Percentiles rank a stretch among this genome's conserved stretches.
These are phyloP conservation scores for Globisporangium mamillatum DNA, from an alignment of 352 stramenopile genomes.

Conservation along the genomic window DNA sequence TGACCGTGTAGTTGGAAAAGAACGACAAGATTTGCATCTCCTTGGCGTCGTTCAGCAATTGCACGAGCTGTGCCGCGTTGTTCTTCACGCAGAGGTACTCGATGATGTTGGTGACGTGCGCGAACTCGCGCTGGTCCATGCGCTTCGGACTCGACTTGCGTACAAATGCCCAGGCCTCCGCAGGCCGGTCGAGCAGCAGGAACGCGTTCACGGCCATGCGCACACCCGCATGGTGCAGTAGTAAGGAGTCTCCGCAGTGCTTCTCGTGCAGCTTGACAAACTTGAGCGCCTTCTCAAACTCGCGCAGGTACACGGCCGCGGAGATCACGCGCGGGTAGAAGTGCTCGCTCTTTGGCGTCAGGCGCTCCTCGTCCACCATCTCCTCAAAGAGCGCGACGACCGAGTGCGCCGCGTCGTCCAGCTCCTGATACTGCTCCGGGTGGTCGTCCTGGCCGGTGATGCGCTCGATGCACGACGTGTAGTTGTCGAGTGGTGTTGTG, in stretches of 20 bases:
- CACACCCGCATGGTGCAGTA: constrained; percentile 38
- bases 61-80: constrained; percentile 28
- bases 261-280: constrained; percentile 36
- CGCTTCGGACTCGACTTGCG: constrained; percentile 22
- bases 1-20: constrained; percentile 36
- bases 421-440: constrained; percentile 40
- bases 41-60: constrained; percentile 33
- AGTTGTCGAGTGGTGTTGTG: constrained; percentile 38
- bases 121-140: constrained; percentile 23
- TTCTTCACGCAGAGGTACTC: constrained; percentile 43
- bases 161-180: constrained; percentile 40
- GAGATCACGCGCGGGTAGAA: constrained; percentile 56
- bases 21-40: constrained; percentile 25
- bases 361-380: constrained; percentile 50
- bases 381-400: constrained; percentile 58
- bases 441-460: constrained; percentile 38
- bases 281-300: constrained; percentile 43
- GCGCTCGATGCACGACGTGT: constrained; percentile 39
- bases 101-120: constrained; percentile 41
- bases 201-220: constrained; percentile 54
- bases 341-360: constrained; percentile 26
- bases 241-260: constrained; percentile 12
- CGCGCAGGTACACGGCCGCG: constrained; percentile 45
- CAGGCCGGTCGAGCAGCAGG: constrained; percentile 45
- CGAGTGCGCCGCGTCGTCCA: constrained; percentile 28